A percentile compares a stretch with the other conserved stretches of the same genome.
Evolutionary conservation across 306 rosid genomes (phyloP).

Genomic region (Datisca glomerata): DNA sequence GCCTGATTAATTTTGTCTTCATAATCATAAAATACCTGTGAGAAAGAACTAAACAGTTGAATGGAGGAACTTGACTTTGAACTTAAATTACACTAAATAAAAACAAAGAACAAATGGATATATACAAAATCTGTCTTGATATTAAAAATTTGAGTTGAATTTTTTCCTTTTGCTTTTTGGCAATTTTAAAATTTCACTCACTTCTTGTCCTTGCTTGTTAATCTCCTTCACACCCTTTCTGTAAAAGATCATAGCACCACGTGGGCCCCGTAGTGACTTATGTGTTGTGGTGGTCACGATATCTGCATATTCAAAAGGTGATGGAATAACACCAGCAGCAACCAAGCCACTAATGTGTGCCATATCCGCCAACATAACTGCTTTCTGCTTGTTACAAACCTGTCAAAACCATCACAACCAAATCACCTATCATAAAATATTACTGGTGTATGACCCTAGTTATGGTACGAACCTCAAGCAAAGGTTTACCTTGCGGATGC

Average conservation of each 20-base stretch:
- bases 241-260: conserved; percentile 94
- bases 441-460: conserved; percentile 1
- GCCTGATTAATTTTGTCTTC: conserved; percentile 89
- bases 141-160: too few relatives aligned
- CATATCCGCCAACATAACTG: conserved; percentile 36
- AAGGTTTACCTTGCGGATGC: conserved; percentile 29
- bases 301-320: conserved; percentile 37
- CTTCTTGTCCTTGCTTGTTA: conserved; percentile 92
- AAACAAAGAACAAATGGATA: conserved; percentile 2
- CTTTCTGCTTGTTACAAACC: conserved; percentile 40
- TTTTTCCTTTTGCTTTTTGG: background rate
- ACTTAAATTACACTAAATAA: conserved; percentile 9
- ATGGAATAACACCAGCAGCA: conserved; percentile 39
- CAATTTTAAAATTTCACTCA: conserved; percentile 25
- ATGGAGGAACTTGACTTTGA: conserved; percentile 13
- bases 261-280: conserved; percentile 96
- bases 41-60: conserved; percentile 10
- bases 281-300: conserved; percentile 90
- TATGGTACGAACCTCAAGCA: background rate
- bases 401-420: conserved; percentile 10
- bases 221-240: conserved; percentile 80
- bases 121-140: too few relatives aligned
- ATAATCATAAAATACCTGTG: conserved; percentile 57
- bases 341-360: conserved; percentile 44
- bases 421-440: background rate